phyloP scores from a whole-genome alignment of 2,329 filamentous ascomycete genomes.

The Trichophyton equinum region DNA sequence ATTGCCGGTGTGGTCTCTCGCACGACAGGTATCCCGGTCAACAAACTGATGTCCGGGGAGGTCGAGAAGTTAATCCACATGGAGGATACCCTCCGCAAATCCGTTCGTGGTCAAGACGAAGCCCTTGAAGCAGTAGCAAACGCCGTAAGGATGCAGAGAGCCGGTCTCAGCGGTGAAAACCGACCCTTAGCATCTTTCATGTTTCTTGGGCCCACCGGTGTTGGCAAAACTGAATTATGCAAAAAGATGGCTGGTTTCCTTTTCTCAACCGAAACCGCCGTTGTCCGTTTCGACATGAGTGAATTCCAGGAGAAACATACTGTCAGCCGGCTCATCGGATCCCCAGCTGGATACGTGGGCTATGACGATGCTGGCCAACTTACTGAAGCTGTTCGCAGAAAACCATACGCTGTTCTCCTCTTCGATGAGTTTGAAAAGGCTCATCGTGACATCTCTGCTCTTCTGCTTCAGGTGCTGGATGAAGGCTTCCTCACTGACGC shows the following conservation, averaged over 20 bases:
- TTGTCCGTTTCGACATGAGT: conserved; percentile 92
- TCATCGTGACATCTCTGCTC: conserved; percentile 81
- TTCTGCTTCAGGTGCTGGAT: conserved; percentile 87
- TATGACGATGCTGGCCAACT: conserved; percentile 95
- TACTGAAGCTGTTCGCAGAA: conserved; percentile 85
- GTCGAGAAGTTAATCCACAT: conserved; percentile 91
- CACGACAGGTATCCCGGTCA: conserved; percentile 83
- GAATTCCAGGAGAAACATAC: conserved; percentile 98
- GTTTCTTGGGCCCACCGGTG: conserved; percentile 92
- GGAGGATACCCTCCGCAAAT: conserved; percentile 76
- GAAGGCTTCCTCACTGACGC: conserved; percentile 92
- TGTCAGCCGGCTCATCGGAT: conserved; percentile 80
- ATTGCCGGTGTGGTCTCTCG: conserved; percentile 85
- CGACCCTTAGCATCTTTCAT: conserved; percentile 88
- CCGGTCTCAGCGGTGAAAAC: conserved; percentile 83
- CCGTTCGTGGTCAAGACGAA: conserved; percentile 86
- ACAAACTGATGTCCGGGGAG: conserved; percentile 83
- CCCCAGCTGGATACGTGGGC: conserved; percentile 86
- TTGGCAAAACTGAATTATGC: conserved; percentile 93
- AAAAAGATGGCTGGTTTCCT: conserved; percentile 90
- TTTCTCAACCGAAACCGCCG: conserved; percentile 81
- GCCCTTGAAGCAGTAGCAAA: conserved; percentile 83
- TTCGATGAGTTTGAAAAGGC: conserved; percentile 99
- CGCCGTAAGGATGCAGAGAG: conserved; percentile 85
- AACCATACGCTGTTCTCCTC: conserved; percentile 86